Percentiles rank a stretch among this genome's conserved stretches.
These are phyloP conservation scores for Eurotiales sp. DNA, from an alignment of 2,329 filamentous ascomycete genomes.

Conservation along the genomic window DNA sequence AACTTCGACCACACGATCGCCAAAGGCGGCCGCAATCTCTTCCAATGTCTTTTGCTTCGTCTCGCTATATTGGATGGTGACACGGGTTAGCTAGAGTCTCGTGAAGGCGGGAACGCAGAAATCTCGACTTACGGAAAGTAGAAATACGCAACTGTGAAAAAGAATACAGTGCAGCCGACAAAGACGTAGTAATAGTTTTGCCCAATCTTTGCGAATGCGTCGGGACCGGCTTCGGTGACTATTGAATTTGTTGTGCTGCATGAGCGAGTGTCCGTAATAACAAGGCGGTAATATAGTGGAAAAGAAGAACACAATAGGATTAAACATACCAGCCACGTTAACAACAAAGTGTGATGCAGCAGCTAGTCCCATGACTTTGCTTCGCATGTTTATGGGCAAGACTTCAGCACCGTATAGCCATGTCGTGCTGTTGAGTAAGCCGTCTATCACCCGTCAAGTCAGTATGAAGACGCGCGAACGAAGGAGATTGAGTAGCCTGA, in stretches of 20 bases:
- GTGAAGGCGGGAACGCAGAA: slow-evolving; percentile 20
- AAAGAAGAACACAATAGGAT: too few species aligned
- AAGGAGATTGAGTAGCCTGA: neutral
- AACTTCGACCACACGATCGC: slow-evolving; percentile 41
- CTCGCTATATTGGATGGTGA: slow-evolving; percentile 35
- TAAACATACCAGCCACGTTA: slow-evolving; percentile 45
- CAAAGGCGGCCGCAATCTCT: slow-evolving; percentile 49
- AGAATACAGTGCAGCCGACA: slow-evolving; percentile 51
- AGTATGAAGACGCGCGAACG: slow-evolving; percentile 9
- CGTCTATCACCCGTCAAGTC: slow-evolving; percentile 32
- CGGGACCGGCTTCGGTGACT: slow-evolving; percentile 54
- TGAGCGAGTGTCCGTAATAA: too few species aligned
- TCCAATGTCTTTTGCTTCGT: slow-evolving; percentile 48
- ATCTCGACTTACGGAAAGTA: slow-evolving; percentile 57
- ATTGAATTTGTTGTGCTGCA: too few species aligned
- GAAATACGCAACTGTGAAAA: slow-evolving; percentile 50
- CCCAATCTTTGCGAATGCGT: slow-evolving; percentile 54
- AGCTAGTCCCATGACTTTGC: slow-evolving; percentile 54
- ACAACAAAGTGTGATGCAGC: slow-evolving; percentile 54
- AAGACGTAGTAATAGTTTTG: slow-evolving; percentile 62
- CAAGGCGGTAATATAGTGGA: too few species aligned
- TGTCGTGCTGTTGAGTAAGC: slow-evolving; percentile 53
- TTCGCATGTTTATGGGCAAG: slow-evolving; percentile 50
- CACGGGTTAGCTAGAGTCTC: neutral
- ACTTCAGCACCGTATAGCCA: slow-evolving; percentile 57